Percentiles rank a stretch among this genome's conserved stretches.
phyloP scores from a whole-genome alignment of 768 basidiomycete species.

The Favolaschia claudopus region DNA sequence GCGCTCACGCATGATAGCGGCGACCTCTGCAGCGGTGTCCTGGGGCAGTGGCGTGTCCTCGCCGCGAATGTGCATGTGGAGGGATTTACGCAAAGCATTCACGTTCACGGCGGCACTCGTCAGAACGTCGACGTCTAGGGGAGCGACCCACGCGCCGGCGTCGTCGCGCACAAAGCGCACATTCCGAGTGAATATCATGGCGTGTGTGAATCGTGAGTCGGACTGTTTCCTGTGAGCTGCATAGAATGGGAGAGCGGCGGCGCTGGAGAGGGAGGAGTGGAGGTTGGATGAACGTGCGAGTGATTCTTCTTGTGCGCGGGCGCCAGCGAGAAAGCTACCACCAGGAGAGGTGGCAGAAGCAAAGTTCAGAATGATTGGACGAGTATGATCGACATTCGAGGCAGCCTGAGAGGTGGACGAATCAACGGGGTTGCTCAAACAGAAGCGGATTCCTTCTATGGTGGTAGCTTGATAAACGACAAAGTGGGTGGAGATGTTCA shows the following conservation, averaged over 20 bases:
- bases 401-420: not conserved
- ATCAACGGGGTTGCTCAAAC: slow-evolving; percentile 27
- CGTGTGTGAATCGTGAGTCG: slow-evolving; percentile 52
- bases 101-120: slow-evolving; percentile 65
- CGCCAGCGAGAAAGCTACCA: slow-evolving; percentile 59
- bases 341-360: slow-evolving; percentile 62
- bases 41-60: slow-evolving; percentile 6
- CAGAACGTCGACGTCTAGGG: slow-evolving; percentile 55
- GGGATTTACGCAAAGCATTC: slow-evolving; percentile 43
- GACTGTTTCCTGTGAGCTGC: slow-evolving; percentile 46
- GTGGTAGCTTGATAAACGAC: slow-evolving; percentile 49
- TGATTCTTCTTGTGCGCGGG: slow-evolving; percentile 64
- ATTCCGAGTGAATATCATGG: slow-evolving; percentile 59
- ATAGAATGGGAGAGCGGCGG: slow-evolving; percentile 53
- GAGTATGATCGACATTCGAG: slow-evolving; percentile 12
- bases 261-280: slow-evolving; percentile 54
- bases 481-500: slow-evolving; percentile 40
- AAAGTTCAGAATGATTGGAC: slow-evolving; percentile 58
- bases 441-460: slow-evolving; percentile 49
- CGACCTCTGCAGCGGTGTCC: slow-evolving; percentile 50
- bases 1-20: slow-evolving; percentile 66
- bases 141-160: slow-evolving; percentile 49
- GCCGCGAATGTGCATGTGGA: not conserved
- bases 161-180: slow-evolving; percentile 58
- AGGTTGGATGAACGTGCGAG: slow-evolving; percentile 61